Evolutionary conservation across 441 rosid genomes (phyloP), one percentile per base, ranked within the genome.

Genomic region (Brassica balearica): DNA sequence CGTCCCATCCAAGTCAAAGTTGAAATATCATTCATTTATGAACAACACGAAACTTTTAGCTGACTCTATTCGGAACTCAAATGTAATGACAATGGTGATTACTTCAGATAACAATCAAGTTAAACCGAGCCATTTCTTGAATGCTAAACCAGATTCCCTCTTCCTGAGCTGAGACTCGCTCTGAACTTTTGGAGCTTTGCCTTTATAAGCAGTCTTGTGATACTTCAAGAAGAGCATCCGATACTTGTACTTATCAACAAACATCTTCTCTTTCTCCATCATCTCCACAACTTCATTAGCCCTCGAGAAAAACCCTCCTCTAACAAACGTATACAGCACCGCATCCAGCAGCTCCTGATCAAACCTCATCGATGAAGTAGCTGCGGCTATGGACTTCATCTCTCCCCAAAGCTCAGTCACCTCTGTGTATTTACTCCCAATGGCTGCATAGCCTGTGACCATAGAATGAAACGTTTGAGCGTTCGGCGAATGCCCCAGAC

Each of bases 381-480:
- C 81, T 77, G 92, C 88, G 64, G 92, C 89, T 79, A 90, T 78
- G 20, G 91, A 82, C 81, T 91, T 95, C 99, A 95, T 91, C 85
- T 93, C 96, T 58, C 99, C 97, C 98, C 99, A 95, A 5, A 91
- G 84, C 79, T 93, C 97, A 11, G 99, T 84, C 38, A 95, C 99
- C 87, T 95, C 98, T 2, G 79, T 77, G 65, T 95, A 95, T 72
- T 95, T 95, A 6, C 96, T 91, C 61, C 96, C 97, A 29, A 91
- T 68, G 46, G 99, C 95, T 62, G 99, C 97, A 69, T 91, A 91
- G 3, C 91, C 96, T 2, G 94, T 93, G 53, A 93, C 96, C 97
- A 93, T 87, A 22, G 98, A 91, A 82, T 95, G 99, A 84, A 90
- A 95, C 11, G 99, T 95, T 77, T 90, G 96, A 68, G 96, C 97